These are phyloP conservation scores for Ampelocalamus luodianensis DNA, from an alignment of 176 grass and related monocot species.

Conservation along the genomic window DNA sequence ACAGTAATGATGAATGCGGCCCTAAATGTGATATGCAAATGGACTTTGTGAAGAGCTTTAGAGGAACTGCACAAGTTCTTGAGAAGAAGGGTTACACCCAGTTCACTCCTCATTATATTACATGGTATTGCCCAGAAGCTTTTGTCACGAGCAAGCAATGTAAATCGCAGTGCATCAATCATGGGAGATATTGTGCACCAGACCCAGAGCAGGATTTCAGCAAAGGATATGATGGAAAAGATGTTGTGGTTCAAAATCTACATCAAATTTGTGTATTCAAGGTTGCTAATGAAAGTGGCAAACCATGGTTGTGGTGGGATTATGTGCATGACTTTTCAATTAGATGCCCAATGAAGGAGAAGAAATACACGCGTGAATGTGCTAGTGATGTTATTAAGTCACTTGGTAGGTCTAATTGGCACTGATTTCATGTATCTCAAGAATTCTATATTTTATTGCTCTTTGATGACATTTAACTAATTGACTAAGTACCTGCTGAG, in stretches of 20 bases:
- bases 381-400: constrained; percentile 70
- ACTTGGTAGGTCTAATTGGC: constrained; percentile 60
- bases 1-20: constrained; percentile 93
- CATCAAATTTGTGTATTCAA: constrained; percentile 83
- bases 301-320: constrained; percentile 97
- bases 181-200: constrained; percentile 89
- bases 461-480: neutral
- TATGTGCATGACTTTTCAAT: constrained; percentile 90
- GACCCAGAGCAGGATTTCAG: constrained; percentile 94
- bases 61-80: constrained; percentile 79
- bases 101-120: constrained; percentile 94
- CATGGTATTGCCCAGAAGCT: constrained; percentile 87
- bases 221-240: constrained; percentile 82
- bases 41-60: constrained; percentile 82
- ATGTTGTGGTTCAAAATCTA: constrained; percentile 84
- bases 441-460: constrained; percentile 32
- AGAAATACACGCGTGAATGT: constrained; percentile 80
- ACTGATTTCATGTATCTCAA: constrained; percentile 11
- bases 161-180: constrained; percentile 90
- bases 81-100: constrained; percentile 86
- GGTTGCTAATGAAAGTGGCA: constrained; percentile 75
- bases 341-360: constrained; percentile 93
- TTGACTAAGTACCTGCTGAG: neutral
- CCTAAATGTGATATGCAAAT: constrained; percentile 91
- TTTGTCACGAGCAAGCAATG: constrained; percentile 83